A percentile compares a stretch with the other conserved stretches of the same genome.
Conservation (phyloP, 768 basidiomycete species). For the Pulveroboletus sp. region DNA sequence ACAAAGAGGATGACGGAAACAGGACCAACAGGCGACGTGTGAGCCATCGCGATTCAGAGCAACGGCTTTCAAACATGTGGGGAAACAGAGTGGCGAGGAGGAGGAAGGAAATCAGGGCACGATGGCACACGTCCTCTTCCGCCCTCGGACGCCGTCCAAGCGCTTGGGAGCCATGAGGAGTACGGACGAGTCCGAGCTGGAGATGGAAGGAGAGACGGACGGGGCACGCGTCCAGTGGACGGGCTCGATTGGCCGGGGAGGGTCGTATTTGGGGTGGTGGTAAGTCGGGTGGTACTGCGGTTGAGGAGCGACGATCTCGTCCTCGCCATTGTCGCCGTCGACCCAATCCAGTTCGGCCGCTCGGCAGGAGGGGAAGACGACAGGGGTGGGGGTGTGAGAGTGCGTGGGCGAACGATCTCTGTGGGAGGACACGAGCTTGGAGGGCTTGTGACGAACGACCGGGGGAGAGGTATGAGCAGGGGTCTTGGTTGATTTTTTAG, state of each 20-base stretch:
- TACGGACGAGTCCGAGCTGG: constrained; percentile 26
- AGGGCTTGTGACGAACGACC: constrained; percentile 8
- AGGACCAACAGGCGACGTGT: constrained; percentile 8
- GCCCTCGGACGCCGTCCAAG: constrained; percentile 12
- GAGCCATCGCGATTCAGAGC: constrained; percentile 11
- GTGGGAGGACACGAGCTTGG: constrained; percentile 4
- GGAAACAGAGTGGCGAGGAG: neutral
- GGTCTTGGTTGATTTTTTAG: constrained; percentile 20
- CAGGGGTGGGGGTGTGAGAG: constrained; percentile 29
- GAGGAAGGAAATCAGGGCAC: constrained; percentile 6
- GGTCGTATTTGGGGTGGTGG: constrained; percentile 15
- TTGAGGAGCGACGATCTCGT: constrained; percentile 21
- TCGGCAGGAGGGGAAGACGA: constrained; percentile 31
- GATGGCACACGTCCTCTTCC: constrained; percentile 9
- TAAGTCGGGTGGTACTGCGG: constrained; percentile 15
- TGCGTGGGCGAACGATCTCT: constrained; percentile 16
- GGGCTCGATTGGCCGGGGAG: constrained; percentile 2
- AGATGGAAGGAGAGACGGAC: constrained; percentile 17
- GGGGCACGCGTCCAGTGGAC: constrained; percentile 18
- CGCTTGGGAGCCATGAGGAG: constrained; percentile 30
- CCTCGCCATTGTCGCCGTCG: constrained; percentile 21
- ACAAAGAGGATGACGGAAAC: neutral
- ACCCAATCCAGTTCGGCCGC: constrained; percentile 27
- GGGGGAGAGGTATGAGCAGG: constrained; percentile 12
- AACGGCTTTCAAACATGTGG: constrained; percentile 21